A percentile compares a stretch with the other conserved stretches of the same genome.
These are phyloP conservation scores for Apiotrichum porosum DNA, from an alignment of 1,284 basidiomycete genomes.

Conservation along the genomic window DNA sequence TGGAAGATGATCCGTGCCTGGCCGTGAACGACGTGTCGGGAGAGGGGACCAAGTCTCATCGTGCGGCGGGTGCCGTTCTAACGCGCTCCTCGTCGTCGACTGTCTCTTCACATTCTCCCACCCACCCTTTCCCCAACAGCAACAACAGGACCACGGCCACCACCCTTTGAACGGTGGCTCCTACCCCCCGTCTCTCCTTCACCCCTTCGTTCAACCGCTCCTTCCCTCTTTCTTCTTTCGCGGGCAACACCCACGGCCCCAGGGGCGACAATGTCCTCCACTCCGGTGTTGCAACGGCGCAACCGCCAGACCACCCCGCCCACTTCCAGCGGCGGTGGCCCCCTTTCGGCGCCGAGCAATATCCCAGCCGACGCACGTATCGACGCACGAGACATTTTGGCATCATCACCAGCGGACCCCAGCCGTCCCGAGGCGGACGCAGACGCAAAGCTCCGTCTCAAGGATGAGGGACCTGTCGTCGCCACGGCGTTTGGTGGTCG, in stretches of 20 bases:
- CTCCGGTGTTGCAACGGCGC: slow-evolving; percentile 8
- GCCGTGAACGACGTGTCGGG: no score
- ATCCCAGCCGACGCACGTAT: background rate
- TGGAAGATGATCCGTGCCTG: no score
- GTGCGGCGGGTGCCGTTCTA: no score
- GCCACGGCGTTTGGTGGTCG: slow-evolving; percentile 29
- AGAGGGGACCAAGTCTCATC: no score
- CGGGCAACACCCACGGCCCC: no score
- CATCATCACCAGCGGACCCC: background rate
- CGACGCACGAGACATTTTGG: background rate
- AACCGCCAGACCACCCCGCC: background rate
- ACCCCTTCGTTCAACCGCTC: no score
- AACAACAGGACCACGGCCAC: no score
- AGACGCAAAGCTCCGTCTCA: slow-evolving; percentile 13
- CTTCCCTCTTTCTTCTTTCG: no score
- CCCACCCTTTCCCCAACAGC: no score
- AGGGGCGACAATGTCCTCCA: slow-evolving; percentile 12
- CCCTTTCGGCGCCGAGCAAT: slow-evolving; percentile 1
- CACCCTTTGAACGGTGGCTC: no score
- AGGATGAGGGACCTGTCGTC: slow-evolving; percentile 5
- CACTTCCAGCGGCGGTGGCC: background rate
- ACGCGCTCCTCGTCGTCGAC: no score
- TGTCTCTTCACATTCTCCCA: no score
- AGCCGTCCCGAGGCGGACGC: slow-evolving; percentile 15
- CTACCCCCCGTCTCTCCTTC: background rate